Percentiles rank a stretch among this genome's conserved stretches.
phyloP scores from a whole-genome alignment of 768 basidiomycete species.

The Psilocybe sp. region DNA sequence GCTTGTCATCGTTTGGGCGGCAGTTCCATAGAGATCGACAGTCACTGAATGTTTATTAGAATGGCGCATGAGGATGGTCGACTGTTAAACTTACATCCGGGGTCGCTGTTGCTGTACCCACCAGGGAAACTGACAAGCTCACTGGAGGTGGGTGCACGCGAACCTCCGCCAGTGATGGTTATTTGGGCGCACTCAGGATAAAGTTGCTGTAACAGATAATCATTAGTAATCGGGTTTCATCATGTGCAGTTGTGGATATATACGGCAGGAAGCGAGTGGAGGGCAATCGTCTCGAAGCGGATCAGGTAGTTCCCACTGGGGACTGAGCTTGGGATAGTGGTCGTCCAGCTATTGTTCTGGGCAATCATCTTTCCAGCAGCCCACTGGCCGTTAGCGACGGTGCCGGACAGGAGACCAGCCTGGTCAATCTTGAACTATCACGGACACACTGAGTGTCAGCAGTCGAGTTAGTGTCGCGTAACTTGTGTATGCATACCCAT shows the following conservation, averaged over 20 bases:
- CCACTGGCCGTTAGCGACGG: slow-evolving; percentile 37
- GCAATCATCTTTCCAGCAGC: slow-evolving; percentile 42
- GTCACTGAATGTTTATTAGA: no score
- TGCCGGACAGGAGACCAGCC: slow-evolving; percentile 43
- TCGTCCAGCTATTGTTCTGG: slow-evolving; percentile 44
- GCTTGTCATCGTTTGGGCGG: slow-evolving; percentile 33
- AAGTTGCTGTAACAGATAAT: slow-evolving; percentile 44
- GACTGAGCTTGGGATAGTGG: slow-evolving; percentile 40
- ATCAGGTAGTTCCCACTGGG: slow-evolving; percentile 45
- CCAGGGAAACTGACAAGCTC: slow-evolving; percentile 51
- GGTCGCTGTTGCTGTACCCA: slow-evolving; percentile 39
- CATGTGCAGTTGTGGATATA: slow-evolving; percentile 11
- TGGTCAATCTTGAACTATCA: slow-evolving; percentile 45
- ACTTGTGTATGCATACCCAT: slow-evolving; percentile 30
- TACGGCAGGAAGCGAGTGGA: slow-evolving; percentile 52
- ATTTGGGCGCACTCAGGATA: slow-evolving; percentile 61
- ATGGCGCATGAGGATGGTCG: neutral
- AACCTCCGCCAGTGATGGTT: slow-evolving; percentile 38
- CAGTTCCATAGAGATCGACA: slow-evolving; percentile 38
- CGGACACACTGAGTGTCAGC: neutral
- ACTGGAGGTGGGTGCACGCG: slow-evolving; percentile 32
- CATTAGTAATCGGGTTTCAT: neutral
- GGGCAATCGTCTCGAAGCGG: slow-evolving; percentile 47
- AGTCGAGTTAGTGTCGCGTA: neutral
- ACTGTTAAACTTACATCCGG: slow-evolving; percentile 30